phyloP scores from a whole-genome alignment of 2,329 filamentous ascomycete species.

The Neopestalotiopsis sp. region DNA sequence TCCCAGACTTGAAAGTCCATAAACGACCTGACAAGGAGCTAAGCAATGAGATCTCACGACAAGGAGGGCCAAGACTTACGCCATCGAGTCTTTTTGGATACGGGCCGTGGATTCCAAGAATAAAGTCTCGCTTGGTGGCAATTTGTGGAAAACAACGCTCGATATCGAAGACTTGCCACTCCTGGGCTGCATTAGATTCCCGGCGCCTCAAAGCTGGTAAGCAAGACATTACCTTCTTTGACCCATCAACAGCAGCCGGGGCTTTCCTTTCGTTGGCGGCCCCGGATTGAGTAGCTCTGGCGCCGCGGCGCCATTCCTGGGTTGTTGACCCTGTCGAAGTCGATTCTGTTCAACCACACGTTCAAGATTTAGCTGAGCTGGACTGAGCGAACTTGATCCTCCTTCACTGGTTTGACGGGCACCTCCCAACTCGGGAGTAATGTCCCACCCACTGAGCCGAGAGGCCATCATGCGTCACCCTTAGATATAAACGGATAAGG shows the following conservation, averaged over 20 bases:
- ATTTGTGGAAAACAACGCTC: constrained; percentile 98
- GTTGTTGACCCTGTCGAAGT: constrained; percentile 53
- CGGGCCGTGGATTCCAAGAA: constrained; percentile 94
- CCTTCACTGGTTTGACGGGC: constrained; percentile 22
- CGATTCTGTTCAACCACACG: constrained; percentile 68
- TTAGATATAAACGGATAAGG: neutral
- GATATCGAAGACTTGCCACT: constrained; percentile 98
- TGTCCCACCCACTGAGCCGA: constrained; percentile 33
- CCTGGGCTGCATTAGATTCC: constrained; percentile 52
- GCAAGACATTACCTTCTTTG: constrained; percentile 78
- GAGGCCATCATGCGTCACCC: constrained; percentile 31
- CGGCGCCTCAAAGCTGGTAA: neutral
- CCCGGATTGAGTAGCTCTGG: constrained; percentile 48
- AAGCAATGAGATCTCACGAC: neutral
- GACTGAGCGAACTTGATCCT: constrained; percentile 49
- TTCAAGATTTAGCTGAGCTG: constrained; percentile 68
- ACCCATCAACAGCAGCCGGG: constrained; percentile 90
- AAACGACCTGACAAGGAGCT: constrained; percentile 77
- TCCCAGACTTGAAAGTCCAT: constrained; percentile 99
- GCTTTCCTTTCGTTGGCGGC: constrained; percentile 69
- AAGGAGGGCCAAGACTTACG: constrained; percentile 63
- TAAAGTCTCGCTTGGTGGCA: constrained; percentile 92
- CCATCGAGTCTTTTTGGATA: constrained; percentile 94
- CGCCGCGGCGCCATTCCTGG: constrained; percentile 49
- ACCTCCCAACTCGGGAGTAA: constrained; percentile 25